phyloP scores from a whole-genome alignment of 495 filamentous ascomycete species.

The Pseudomonodictys pantanalensis region DNA sequence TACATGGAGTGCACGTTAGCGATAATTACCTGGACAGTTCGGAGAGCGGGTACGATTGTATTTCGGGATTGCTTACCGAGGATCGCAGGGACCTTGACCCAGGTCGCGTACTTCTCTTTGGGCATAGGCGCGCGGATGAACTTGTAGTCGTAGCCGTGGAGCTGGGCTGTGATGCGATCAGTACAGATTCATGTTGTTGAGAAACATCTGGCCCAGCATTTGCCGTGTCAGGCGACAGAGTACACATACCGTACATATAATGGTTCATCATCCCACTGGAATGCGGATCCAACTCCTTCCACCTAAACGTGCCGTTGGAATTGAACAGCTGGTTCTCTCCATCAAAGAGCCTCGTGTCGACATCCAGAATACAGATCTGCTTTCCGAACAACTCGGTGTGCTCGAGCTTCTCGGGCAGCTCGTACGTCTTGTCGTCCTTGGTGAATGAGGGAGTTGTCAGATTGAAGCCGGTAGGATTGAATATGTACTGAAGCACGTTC shows the following conservation, averaged over 20 bases:
- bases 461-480: conserved; percentile 4
- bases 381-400: conserved; percentile 9
- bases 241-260: conserved; percentile 15
- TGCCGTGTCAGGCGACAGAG: no score
- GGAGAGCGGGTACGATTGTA: conserved; percentile 44
- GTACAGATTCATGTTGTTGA: no score
- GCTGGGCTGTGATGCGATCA: conserved; percentile 35
- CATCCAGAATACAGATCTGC: conserved; percentile 16
- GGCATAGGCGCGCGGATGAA: conserved; percentile 37
- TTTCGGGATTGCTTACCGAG: no score
- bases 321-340: conserved; percentile 4
- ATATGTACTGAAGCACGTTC: conserved; percentile 12
- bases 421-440: conserved; percentile 2
- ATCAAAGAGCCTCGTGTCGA: conserved; percentile 20
- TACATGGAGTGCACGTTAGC: no score
- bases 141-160: conserved; percentile 55
- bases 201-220: no score
- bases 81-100: no score
- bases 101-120: conserved; percentile 42
- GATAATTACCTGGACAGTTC: no score
- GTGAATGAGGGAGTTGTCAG: conserved; percentile 3
- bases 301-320: conserved; percentile 1
- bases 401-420: neutral
- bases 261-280: conserved; percentile 23
- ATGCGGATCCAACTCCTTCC: neutral